Percentiles rank a stretch among this genome's conserved stretches.
Conservation (phyloP, 2,329 filamentous ascomycete genomes). For the Fusarium musae region DNA sequence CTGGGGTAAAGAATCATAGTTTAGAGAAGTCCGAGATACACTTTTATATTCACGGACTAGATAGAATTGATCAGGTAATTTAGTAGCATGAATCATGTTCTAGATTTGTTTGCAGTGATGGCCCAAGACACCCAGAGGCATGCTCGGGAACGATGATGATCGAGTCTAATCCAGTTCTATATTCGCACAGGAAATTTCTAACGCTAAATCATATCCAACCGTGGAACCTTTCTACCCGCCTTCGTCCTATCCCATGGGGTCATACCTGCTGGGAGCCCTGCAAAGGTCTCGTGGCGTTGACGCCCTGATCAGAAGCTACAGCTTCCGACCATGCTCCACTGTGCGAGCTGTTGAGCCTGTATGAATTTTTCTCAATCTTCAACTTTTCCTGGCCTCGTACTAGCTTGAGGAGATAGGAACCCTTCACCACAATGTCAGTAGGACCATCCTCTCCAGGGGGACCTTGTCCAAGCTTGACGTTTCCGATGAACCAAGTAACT, state of each 20-base stretch:
- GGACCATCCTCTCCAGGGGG: conserved; percentile 42
- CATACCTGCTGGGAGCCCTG: conserved; percentile 12
- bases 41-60: not conserved
- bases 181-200: not conserved
- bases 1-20: not conserved
- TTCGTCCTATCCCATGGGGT: not conserved
- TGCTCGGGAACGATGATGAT: not conserved
- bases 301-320: not conserved
- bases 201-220: not conserved
- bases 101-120: not conserved
- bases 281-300: conserved; percentile 2
- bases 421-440: conserved; percentile 45
- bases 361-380: conserved; percentile 24
- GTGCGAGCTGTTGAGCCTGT: conserved; percentile 28
- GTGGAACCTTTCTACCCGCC: not conserved
- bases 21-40: not conserved
- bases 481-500: conserved; percentile 46
- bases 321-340: conserved; percentile 9
- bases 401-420: conserved; percentile 46
- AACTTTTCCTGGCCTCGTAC: conserved; percentile 31
- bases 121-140: not conserved
- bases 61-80: not conserved
- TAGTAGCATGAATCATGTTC: not conserved
- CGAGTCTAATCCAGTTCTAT: conserved; percentile 6
- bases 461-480: conserved; percentile 46